phyloP scores from a whole-genome alignment of 2,329 filamentous ascomycete genomes.

The Pseudogymnoascus sp. region DNA sequence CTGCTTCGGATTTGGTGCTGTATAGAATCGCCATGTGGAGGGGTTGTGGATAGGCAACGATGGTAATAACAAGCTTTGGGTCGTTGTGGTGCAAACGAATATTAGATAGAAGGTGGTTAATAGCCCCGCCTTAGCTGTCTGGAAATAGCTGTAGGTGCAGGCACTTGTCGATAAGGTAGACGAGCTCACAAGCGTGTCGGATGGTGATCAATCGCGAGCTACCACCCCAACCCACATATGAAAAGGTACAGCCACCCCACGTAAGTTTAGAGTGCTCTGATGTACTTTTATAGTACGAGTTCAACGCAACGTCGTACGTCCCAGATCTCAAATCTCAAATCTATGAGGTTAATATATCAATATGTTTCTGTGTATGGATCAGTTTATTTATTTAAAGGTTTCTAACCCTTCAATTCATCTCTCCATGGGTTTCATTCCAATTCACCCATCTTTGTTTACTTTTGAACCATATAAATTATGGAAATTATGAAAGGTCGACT shows the following conservation, averaged over 20 bases:
- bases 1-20: neutral
- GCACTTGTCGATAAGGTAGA: conserved; percentile 7
- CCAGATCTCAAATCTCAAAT: neutral
- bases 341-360: neutral
- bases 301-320: neutral
- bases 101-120: conserved; percentile 2
- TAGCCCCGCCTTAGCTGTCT: conserved; percentile 6
- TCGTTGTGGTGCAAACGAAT: conserved; percentile 5
- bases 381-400: neutral
- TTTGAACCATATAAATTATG: neutral
- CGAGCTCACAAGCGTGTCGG: conserved; percentile 7
- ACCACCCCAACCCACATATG: neutral
- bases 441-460: neutral
- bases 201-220: conserved; percentile 3
- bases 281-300: neutral
- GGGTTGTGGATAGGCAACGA: neutral
- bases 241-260: conserved; percentile 2
- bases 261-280: neutral
- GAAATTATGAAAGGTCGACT: neutral
- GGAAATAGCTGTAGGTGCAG: conserved; percentile 5
- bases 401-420: too few relatives aligned
- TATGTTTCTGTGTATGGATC: neutral
- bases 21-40: conserved; percentile 1
- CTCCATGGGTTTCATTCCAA: neutral
- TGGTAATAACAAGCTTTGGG: conserved; percentile 1